Evolutionary conservation across 805 yeast species (phyloP).

Genomic region (Komagataella mondaviorum): DNA sequence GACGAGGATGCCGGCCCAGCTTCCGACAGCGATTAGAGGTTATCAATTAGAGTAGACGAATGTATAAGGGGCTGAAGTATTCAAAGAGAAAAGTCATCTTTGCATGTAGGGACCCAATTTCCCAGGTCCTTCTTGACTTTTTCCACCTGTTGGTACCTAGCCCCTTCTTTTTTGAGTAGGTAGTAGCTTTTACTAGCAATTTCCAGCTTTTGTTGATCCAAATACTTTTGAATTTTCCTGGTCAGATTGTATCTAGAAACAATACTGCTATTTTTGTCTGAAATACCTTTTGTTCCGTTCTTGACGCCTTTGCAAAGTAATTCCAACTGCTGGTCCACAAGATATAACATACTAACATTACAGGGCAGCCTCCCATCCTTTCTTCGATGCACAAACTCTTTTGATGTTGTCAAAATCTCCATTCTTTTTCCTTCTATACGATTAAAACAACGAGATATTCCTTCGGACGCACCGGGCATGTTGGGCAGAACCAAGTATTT

Average conservation of each 20-base stretch:
- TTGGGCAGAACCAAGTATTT: constrained; percentile 36
- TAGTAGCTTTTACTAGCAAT: background rate
- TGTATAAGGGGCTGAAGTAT: background rate
- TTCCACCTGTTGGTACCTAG: constrained; percentile 18
- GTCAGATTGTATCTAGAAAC: background rate
- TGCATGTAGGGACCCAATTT: constrained; percentile 31
- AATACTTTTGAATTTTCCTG: no score
- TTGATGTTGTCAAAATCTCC: constrained; percentile 6
- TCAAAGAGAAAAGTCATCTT: constrained; percentile 24
- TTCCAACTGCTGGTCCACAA: constrained; percentile 12
- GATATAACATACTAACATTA: constrained; percentile 16
- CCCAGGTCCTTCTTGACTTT: constrained; percentile 19
- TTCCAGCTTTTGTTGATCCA: background rate
- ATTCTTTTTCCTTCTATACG: background rate
- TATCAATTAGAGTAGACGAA: background rate
- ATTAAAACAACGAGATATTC: constrained; percentile 29
- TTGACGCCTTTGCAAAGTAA: constrained; percentile 45
- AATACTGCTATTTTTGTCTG: background rate
- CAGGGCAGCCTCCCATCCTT: constrained; percentile 7
- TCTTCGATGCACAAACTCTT: constrained; percentile 3
- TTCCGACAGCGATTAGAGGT: constrained; percentile 1
- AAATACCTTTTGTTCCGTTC: constrained; percentile 25
- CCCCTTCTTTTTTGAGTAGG: constrained; percentile 4
- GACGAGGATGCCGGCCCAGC: constrained; percentile 22
- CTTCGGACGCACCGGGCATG: constrained; percentile 12